Evolutionary conservation across 2,329 filamentous ascomycete genomes (phyloP).

Genomic region (Ascochyta lentis): DNA sequence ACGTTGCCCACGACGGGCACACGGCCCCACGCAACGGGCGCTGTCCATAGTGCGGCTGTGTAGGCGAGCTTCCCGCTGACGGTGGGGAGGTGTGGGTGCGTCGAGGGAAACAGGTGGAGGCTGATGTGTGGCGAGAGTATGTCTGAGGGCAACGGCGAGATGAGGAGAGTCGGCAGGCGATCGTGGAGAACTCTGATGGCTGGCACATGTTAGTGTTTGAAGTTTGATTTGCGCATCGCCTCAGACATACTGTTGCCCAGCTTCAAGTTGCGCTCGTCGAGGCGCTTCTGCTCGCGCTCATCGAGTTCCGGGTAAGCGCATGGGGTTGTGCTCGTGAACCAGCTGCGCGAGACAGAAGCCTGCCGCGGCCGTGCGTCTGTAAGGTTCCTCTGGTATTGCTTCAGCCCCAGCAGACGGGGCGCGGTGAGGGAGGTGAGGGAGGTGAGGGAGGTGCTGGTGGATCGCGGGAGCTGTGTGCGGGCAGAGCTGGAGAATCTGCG

Average conservation of each 20-base stretch:
- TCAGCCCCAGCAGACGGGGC: conserved; percentile 39
- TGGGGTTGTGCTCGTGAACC: conserved; percentile 53
- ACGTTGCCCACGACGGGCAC: conserved; percentile 92
- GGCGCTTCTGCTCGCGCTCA: conserved; percentile 55
- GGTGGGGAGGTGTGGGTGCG: conserved; percentile 87
- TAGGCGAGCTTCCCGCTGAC: conserved; percentile 91
- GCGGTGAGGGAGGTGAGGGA: conserved; percentile 27
- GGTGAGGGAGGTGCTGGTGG: conserved; percentile 29
- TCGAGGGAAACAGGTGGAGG: conserved; percentile 71
- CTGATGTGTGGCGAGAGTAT: conserved; percentile 68
- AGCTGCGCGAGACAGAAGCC: conserved; percentile 47
- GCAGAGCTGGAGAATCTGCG: conserved; percentile 54
- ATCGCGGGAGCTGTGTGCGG: conserved; percentile 41
- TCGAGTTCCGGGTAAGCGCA: conserved; percentile 31
- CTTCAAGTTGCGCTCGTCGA: conserved; percentile 66
- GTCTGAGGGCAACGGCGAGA: conserved; percentile 66
- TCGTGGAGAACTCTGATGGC: conserved; percentile 68
- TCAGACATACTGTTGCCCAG: conserved; percentile 63
- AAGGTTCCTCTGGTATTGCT: conserved; percentile 43
- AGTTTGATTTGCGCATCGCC: background rate
- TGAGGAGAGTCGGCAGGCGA: conserved; percentile 66
- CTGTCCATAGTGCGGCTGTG: conserved; percentile 92
- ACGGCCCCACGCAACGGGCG: conserved; percentile 93
- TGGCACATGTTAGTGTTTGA: conserved; percentile 36
- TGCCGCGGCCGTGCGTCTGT: conserved; percentile 42